Base-by-base conservation (phyloP, 139 green algal genomes). In the Trebouxia sp. region DNA sequence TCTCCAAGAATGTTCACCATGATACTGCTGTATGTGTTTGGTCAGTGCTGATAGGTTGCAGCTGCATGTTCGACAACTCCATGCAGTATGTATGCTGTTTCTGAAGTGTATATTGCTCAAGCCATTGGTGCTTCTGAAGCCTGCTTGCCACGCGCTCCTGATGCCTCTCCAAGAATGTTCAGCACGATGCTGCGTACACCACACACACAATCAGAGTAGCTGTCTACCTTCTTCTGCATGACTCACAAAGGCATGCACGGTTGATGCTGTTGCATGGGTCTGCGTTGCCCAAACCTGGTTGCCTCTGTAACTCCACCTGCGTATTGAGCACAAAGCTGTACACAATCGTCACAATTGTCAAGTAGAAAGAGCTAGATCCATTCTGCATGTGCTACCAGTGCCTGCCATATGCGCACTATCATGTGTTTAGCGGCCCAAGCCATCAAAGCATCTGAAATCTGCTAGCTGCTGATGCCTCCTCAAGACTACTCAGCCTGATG, bases 1-100 rank as follows among this genome's bases (percentile, higher is more conserved):
- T 97, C 88, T 3, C 95, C 95, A 42, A 95, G 82, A 24, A 96
- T 67, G 80, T 94, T 94, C 17, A 93, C 77, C 93, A 94, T 79
- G 84, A 94, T 77, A 41, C 86, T 80, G 80, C 80, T 65, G 8
- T 28, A 48, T 7, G 50, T n/a, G n/a, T n/a, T n/a, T n/a, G n/a
- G n/a, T n/a, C n/a, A n/a, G n/a, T n/a, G n/a, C n/a, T n/a, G n/a
- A n/a, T n/a, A n/a, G n/a, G n/a, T n/a, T n/a, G n/a, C n/a, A n/a
- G n/a, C n/a, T 70, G 58, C 14, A 14, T 26, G 1, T 1, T 3
- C 20, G 2, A 26, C 20, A 5, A 17, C 20, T 17, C 15, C 4
- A 53, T 53, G 47, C 47, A 53, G 3, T 17, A 53, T 26, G 47
- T 53, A 5, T 1, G 4, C n/a, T n/a, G n/a, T 88, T 35, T 86